Evolutionary conservation across 73 alveolate species (phyloP).

Genomic region (Blepharisma stoltei): DNA sequence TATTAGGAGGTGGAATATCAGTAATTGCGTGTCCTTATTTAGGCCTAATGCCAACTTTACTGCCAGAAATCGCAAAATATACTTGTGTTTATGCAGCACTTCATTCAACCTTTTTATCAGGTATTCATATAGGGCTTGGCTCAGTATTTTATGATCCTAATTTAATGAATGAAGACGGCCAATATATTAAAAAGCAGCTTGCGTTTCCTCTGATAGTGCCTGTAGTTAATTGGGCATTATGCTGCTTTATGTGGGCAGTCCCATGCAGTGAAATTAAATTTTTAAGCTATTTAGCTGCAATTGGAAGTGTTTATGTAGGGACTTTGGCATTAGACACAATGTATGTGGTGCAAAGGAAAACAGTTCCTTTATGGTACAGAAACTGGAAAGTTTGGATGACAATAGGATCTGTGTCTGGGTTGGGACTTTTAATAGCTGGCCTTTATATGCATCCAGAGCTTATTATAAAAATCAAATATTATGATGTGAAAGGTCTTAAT

Average conservation of each 20-base stretch:
- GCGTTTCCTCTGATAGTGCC: background rate
- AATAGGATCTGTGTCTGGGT: background rate
- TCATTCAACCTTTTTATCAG: background rate
- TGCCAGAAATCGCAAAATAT: background rate
- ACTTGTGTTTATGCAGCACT: background rate
- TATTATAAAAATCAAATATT: background rate
- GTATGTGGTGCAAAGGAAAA: background rate
- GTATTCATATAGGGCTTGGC: background rate
- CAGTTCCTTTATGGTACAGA: constrained; percentile 12
- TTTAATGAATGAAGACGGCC: background rate
- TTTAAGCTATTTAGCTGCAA: background rate
- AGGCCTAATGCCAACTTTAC: background rate
- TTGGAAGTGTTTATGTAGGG: background rate
- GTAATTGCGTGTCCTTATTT: background rate
- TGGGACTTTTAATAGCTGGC: background rate
- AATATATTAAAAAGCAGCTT: background rate
- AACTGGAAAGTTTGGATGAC: background rate
- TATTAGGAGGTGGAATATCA: constrained; percentile 9
- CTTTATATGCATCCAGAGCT: constrained; percentile 7
- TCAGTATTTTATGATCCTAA: constrained; percentile 6
- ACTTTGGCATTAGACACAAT: background rate
- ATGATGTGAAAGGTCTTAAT: too few species aligned
- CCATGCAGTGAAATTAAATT: background rate
- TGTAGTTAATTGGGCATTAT: background rate
- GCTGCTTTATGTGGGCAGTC: background rate